phyloP scores from a whole-genome alignment of 352 stramenopile species.

The Saprolegnia diclina region DNA sequence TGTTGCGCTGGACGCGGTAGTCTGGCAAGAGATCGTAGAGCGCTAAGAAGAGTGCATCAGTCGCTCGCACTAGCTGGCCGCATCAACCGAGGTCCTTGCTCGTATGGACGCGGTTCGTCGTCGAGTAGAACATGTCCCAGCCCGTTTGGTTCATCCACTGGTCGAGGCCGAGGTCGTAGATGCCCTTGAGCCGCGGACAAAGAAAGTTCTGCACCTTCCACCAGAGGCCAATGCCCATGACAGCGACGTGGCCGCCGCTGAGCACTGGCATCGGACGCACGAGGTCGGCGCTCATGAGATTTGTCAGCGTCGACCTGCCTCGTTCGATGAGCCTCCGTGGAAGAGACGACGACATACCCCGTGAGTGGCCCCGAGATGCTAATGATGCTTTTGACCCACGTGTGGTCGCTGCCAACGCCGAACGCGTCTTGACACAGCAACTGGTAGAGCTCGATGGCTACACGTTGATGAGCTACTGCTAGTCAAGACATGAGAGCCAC shows the following conservation, averaged over 20 bases:
- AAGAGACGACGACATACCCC: constrained; percentile 27
- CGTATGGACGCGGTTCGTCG: constrained; percentile 28
- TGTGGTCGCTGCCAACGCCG: constrained; percentile 42
- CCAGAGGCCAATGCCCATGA: constrained; percentile 43
- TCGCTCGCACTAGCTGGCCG: not conserved
- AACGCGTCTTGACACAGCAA: constrained; percentile 54
- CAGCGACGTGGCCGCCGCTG: constrained; percentile 39
- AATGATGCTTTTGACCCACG: constrained; percentile 56
- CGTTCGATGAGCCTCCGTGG: not conserved
- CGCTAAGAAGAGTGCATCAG: constrained; percentile 27
- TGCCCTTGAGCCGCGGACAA: constrained; percentile 39
- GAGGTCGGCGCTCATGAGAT: constrained; percentile 41
- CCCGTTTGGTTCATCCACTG: constrained; percentile 40
- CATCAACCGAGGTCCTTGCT: constrained; percentile 33
- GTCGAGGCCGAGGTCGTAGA: constrained; percentile 51
- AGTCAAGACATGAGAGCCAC: not conserved
- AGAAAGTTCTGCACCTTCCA: constrained; percentile 37
- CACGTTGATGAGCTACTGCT: not conserved
- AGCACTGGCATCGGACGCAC: constrained; percentile 34
- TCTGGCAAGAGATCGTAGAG: constrained; percentile 49
- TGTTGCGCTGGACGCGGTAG: constrained; percentile 47
- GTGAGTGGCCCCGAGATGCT: constrained; percentile 58
- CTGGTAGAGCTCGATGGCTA: constrained; percentile 68
- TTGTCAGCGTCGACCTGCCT: constrained; percentile 41
- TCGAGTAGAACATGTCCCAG: constrained; percentile 28